Evolutionary conservation across 2,329 filamentous ascomycete genomes (phyloP).

Genomic region (Diplodia sapinea): DNA sequence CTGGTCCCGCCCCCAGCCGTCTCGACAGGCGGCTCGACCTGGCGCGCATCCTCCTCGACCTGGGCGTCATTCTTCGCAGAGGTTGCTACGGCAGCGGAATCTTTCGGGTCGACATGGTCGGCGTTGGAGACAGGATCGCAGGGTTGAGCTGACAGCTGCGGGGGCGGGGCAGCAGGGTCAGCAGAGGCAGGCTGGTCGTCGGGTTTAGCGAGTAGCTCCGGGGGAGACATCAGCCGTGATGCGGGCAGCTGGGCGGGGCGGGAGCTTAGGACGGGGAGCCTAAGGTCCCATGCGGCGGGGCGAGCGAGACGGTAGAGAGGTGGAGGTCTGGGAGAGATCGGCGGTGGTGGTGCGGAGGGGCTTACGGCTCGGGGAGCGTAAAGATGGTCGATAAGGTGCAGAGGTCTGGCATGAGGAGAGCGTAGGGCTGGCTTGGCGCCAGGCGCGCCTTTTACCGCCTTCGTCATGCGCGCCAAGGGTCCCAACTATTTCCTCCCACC

Average conservation of each 20-base stretch:
- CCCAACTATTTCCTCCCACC: conserved; percentile 4
- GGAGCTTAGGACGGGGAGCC: conserved; percentile 5
- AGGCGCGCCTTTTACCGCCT: conserved; percentile 5
- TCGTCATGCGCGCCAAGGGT: conserved; percentile 26
- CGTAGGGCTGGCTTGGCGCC: conserved; percentile 29
- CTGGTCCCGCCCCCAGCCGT: neutral
- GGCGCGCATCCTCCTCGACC: conserved; percentile 31
- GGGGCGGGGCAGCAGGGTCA: conserved; percentile 18
- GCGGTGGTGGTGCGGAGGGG: conserved; percentile 12
- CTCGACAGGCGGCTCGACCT: neutral
- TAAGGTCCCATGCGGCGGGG: conserved; percentile 18
- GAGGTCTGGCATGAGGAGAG: conserved; percentile 13
- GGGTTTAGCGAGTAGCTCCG: conserved; percentile 29
- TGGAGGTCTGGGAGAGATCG: neutral
- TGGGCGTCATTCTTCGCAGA: neutral
- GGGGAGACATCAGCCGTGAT: conserved; percentile 27
- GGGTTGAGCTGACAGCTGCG: conserved; percentile 1
- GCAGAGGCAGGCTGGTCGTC: conserved; percentile 20
- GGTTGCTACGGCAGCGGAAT: neutral
- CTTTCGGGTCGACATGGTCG: neutral
- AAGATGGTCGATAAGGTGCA: conserved; percentile 17
- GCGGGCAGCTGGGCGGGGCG: conserved; percentile 24
- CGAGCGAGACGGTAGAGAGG: neutral
- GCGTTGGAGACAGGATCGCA: neutral
- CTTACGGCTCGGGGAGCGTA: neutral